Evolutionary conservation across 2,329 filamentous ascomycete species (phyloP), one percentile per base, ranked within the genome.

Genomic region (Amauroascus niger): DNA sequence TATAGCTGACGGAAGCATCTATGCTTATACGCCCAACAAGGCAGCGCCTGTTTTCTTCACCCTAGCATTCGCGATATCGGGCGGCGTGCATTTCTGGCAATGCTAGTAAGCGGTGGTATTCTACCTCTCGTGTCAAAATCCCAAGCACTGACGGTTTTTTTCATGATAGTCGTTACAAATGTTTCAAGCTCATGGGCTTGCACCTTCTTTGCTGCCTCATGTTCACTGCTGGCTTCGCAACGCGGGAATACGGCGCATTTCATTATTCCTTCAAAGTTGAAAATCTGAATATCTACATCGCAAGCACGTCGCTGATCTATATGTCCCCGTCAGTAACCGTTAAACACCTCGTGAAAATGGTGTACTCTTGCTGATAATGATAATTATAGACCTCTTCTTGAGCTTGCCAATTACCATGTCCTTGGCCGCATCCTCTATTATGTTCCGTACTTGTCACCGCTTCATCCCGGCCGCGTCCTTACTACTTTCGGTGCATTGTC

Each of bases 371-470:
- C 32, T 49, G 13, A 43, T 5, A 32, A 28, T 8, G 33, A 20
- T 30, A 8, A 1, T 14, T 32, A 20, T 40, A 79, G 79, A 2
- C 82, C 82, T 0, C 69, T 84, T 2, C 76, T 83, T 37, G 79
- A 81, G 50, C 71, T 80, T 1, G 75, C 78, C 52, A 82, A 83
- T 61, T 84, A 83, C 64, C 76, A 81, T 59, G 74, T 82, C 52
- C 75, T 84, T 18, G 77, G 77, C 1, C 75, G 80, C 2, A 71
- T 81, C 9, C 71, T 84, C 22, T 79, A 78, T 63, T 85, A 84
- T 64, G 72, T 81, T 2, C 80, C 80, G 0, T 79, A 82, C 61
- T 72, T 78, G 52, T 73, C 80, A 0, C 80, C 79, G 0, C 64
- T 79, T 46, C 49, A 49, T 20, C 54, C 54, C 3, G 49, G 49